These are phyloP conservation scores for Gossypium trilobum DNA, from an alignment of 441 rosid species.

Conservation along the genomic window DNA sequence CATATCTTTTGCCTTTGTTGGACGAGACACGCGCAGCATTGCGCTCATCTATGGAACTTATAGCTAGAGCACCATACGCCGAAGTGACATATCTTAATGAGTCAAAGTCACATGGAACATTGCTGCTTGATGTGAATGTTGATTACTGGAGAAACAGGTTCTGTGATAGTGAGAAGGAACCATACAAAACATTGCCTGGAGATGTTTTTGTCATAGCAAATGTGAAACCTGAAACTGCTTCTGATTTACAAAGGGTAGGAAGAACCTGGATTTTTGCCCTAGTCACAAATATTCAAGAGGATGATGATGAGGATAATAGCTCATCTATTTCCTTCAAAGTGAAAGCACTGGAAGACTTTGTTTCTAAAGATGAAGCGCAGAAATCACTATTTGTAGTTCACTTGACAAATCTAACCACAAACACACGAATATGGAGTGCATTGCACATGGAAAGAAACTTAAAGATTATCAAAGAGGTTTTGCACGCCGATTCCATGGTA, in stretches of 20 bases:
- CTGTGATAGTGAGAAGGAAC: constrained; percentile 28
- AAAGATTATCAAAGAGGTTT: constrained; percentile 28
- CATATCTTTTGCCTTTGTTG: constrained; percentile 34
- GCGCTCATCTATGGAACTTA: constrained; percentile 25
- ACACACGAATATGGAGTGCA: constrained; percentile 47
- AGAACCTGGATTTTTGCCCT: constrained; percentile 33
- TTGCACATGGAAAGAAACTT: constrained; percentile 25
- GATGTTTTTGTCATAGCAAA: constrained; percentile 38
- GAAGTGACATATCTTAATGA: constrained; percentile 20
- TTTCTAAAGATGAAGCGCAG: constrained; percentile 3
- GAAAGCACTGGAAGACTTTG: constrained; percentile 13
- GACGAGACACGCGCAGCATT: constrained; percentile 43
- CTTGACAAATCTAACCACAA: constrained; percentile 32
- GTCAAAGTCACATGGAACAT: constrained; percentile 7
- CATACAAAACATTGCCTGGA: constrained; percentile 40
- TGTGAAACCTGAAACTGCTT: constrained; percentile 29
- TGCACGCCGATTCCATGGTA: constrained; percentile 30
- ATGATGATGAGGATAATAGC: constrained; percentile 14
- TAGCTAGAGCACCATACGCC: constrained; percentile 33
- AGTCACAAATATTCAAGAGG: constrained; percentile 13
- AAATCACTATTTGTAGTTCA: constrained; percentile 29
- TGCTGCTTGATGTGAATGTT: constrained; percentile 20
- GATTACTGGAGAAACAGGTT: constrained; percentile 39
- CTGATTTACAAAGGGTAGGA: constrained; percentile 35
- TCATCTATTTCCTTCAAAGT: constrained; percentile 23